Evolutionary conservation across 306 rosid genomes (phyloP).

Genomic region (Quercus parvula): DNA sequence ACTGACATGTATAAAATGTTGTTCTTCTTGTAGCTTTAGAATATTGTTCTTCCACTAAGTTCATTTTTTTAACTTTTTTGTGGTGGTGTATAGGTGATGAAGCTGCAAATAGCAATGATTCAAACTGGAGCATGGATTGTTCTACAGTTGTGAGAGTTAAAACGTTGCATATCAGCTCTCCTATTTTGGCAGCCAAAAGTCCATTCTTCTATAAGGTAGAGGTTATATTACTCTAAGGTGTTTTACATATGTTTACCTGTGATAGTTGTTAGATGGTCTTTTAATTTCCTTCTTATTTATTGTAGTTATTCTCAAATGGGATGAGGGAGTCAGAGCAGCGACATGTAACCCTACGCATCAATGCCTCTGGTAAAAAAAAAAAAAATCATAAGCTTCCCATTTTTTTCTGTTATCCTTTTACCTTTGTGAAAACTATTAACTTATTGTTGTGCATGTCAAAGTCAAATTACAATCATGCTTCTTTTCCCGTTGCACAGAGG

Average conservation of each 20-base stretch:
- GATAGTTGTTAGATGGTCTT: not conserved
- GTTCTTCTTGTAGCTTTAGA: conserved; percentile 7
- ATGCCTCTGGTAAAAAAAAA: conserved; percentile 63
- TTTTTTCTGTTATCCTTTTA: not conserved
- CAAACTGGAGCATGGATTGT: conserved; percentile 77
- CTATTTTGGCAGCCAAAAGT: conserved; percentile 98
- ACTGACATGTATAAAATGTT: not conserved
- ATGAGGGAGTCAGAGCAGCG: conserved; percentile 97
- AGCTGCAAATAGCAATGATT: conserved; percentile 67
- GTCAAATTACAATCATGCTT: conserved; percentile 23
- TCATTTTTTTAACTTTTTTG: not conserved
- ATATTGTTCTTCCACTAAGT: not conserved
- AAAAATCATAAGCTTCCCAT: not conserved
- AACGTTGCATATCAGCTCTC: conserved; percentile 91
- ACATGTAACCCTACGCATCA: conserved; percentile 78
- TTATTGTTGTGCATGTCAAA: not conserved
- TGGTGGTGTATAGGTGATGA: conserved; percentile 66
- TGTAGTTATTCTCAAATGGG: conserved; percentile 91
- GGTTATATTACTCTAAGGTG: not conserved
- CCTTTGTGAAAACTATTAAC: not conserved
- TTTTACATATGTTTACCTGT: conserved; percentile 5
- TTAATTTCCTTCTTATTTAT: conserved; percentile 10
- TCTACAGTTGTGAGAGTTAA: conserved; percentile 71
- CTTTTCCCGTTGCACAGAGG: conserved; percentile 58
- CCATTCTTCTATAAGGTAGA: conserved; percentile 92